Evolutionary conservation across 176 grass and related monocot genomes (phyloP).

Genomic region (Elaeis guineensis): DNA sequence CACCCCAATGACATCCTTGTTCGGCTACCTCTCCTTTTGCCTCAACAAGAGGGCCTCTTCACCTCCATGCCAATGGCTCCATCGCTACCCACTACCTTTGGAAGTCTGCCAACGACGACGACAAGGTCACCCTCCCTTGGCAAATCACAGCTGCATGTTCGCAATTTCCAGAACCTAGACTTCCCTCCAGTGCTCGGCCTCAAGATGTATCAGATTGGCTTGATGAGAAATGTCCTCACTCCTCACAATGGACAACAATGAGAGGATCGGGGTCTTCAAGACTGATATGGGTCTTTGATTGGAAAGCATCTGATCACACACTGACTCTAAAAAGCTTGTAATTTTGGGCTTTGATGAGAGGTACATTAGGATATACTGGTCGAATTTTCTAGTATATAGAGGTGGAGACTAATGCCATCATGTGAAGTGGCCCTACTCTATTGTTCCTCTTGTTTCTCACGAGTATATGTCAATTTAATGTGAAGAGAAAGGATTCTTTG

Average conservation of each 20-base stretch:
- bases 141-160: constrained; percentile 34
- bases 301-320: constrained; percentile 59
- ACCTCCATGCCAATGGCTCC: background rate
- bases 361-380: constrained; percentile 61
- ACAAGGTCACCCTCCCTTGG: constrained; percentile 28
- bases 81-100: background rate
- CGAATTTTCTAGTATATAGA: constrained; percentile 64
- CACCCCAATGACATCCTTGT: constrained; percentile 3
- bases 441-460: constrained; percentile 83
- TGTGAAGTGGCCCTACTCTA: constrained; percentile 82
- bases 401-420: constrained; percentile 68
- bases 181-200: constrained; percentile 49
- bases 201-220: constrained; percentile 61
- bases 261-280: constrained; percentile 83
- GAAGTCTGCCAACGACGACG: background rate
- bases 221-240: constrained; percentile 56
- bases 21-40: constrained; percentile 2
- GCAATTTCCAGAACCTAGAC: constrained; percentile 34
- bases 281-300: constrained; percentile 7
- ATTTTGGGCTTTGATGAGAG: constrained; percentile 75
- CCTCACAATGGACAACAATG: constrained; percentile 48
- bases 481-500: constrained; percentile 87
- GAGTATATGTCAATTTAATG: constrained; percentile 87
- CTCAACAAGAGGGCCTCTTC: constrained; percentile 4
- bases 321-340: constrained; percentile 58